Base-by-base conservation (phyloP, 139 green algal genomes). In the Nannochloris sp. region DNA sequence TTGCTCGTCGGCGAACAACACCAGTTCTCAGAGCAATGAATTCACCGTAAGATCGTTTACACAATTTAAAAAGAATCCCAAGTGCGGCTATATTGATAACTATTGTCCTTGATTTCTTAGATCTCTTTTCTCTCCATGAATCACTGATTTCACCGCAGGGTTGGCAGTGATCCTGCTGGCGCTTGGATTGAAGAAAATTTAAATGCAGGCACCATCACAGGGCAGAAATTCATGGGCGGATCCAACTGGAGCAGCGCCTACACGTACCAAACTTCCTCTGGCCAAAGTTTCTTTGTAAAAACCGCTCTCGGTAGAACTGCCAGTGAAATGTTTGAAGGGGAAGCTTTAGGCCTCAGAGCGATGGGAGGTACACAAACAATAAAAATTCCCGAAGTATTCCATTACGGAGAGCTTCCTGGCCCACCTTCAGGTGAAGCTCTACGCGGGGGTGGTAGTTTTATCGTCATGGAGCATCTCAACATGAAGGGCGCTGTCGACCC, bases 401-500 rank as follows among this genome's bases (percentile, higher is more conserved):
- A 89, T 61, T 85, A 75, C 29, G 86, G 83, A 0, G 27, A 45
- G 4, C 60, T 84, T 29, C 61, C 68, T 0, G 65, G 57, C 31
- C 51, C 51, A 6, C 64, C 29, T 56, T 64, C 44, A 61, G 60
- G 74, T 60, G 4, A 65, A 39, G 30, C 34, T 47, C 42, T 51
- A 19, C 42, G 24, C 39, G 70, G 57, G 9, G 42, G 55, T 3
- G 89, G 85, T 35, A 81, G 67, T 30, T 98, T 91, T 77, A 95
- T 98, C 42, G 77, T 97, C n/a, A 96, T 97, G 88, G 92, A 98
- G 75, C 70, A 87, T 47, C 73, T 97, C 15, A 71, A 96, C 37
- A 72, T 97, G 48, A 31, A 67, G 2, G 73, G 79, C 10, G 32
- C 38, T 14, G 34, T 34, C 35, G 67, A 65, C 33, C 55, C 67